Evolutionary conservation across 345 rosid genomes (phyloP), one percentile per base, ranked within the genome.

Genomic region (Alliaria petiolata): DNA sequence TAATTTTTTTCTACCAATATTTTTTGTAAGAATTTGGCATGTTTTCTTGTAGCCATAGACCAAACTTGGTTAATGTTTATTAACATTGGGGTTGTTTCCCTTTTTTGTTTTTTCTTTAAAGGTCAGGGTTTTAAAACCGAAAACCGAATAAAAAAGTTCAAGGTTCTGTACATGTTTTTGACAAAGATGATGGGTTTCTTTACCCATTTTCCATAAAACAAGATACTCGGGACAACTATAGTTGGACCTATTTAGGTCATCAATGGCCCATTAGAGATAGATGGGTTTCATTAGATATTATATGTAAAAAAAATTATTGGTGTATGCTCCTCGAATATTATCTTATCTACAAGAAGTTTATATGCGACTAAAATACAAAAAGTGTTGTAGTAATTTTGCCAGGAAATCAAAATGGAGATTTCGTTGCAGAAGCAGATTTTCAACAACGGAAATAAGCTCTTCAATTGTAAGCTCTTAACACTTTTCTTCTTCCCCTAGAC

Each of bases 401-500:
- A 61, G 44, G 49, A 42, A 16, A 61, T 52, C 6, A 43, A 34
- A 58, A 75, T 75, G 79, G 79, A 75, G 63, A 43, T 12, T 52
- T 61, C 63, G 36, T 38, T 72, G 30, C 72, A 59, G 55, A 63
- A 67, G 25, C 86, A 60, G 31, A 35, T 76, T 22, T 60, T 70
- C 53, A 73, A 43, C 65, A 56, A 19, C 13, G 71, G 68, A 62
- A 3, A 62, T 52, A 69, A 40, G 35, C 67, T 42, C 51, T 61
- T 76, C 61, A 44, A 55, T 7, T 72, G 89, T 84, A 87, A 84
- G 83, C 73, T 75, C 54, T 39, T 7, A 35, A 61, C 31, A 22
- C 45, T 46, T 39, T 30, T 11, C 35, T 52, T 52, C 33, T 30
- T 45, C 40, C 22, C 9, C 9, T 19, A 4, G 14, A 7, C 46